A percentile compares a stretch with the other conserved stretches of the same genome.
phyloP scores from a whole-genome alignment of 2,329 filamentous ascomycete genomes.

The Epicoccum sorghinum region DNA sequence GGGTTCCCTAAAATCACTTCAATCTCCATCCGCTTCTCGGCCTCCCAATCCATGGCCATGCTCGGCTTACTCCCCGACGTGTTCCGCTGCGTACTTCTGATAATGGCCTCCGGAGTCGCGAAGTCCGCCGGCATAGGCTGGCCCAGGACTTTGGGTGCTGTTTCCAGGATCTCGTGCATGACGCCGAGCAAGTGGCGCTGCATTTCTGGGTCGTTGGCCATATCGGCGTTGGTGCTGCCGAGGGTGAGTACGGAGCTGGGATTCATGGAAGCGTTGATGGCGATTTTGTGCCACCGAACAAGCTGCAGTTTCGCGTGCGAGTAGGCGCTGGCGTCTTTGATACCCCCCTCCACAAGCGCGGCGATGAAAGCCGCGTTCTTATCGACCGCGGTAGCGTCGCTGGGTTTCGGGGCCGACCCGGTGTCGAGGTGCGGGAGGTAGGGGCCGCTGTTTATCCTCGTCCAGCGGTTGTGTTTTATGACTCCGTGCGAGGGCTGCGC shows the following conservation, averaged over 20 bases:
- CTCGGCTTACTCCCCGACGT: constrained; percentile 63
- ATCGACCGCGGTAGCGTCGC: constrained; percentile 45
- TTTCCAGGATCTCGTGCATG: constrained; percentile 72
- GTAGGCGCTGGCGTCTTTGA: constrained; percentile 69
- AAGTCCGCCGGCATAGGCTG: constrained; percentile 65
- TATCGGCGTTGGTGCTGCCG: constrained; percentile 68
- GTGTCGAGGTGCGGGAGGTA: constrained; percentile 61
- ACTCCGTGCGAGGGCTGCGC: constrained; percentile 68
- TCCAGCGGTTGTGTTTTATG: constrained; percentile 76
- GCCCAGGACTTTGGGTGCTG: constrained; percentile 68
- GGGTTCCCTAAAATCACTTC: constrained; percentile 77
- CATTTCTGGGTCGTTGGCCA: constrained; percentile 69
- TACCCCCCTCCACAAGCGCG: constrained; percentile 65
- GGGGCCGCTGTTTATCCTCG: constrained; percentile 71
- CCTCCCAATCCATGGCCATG: constrained; percentile 75
- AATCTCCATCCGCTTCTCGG: constrained; percentile 68
- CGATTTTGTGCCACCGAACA: constrained; percentile 77
- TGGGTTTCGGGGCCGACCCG: constrained; percentile 25
- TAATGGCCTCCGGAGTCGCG: constrained; percentile 67
- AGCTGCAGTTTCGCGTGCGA: constrained; percentile 71
- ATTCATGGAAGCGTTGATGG: constrained; percentile 78
- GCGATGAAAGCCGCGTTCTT: constrained; percentile 58
- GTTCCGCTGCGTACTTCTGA: constrained; percentile 68
- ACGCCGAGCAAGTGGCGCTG: constrained; percentile 66
- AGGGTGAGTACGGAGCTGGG: constrained; percentile 71